These are phyloP conservation scores for Patellifolia procumbens DNA, from an alignment of 179 eudicot genomes.

Conservation along the genomic window DNA sequence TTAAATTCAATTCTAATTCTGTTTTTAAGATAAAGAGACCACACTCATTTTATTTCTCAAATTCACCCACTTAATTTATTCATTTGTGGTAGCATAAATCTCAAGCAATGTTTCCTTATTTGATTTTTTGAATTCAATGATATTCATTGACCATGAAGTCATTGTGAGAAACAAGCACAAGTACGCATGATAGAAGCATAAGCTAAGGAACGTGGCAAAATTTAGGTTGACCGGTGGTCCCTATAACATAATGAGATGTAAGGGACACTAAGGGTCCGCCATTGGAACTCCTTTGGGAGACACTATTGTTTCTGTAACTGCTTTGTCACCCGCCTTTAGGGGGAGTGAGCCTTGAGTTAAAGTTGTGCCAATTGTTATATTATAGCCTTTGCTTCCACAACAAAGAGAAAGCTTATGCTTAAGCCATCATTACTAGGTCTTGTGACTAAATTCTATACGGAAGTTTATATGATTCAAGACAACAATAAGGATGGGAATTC, in stretches of 20 bases:
- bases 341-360: conserved; percentile 17
- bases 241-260: conserved; percentile 29
- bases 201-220: conserved; percentile 6
- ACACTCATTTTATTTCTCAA: no score
- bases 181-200: conserved; percentile 20
- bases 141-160: conserved; percentile 9
- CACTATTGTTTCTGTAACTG: conserved; percentile 25
- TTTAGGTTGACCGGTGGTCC: conserved; percentile 36
- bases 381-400: conserved; percentile 34
- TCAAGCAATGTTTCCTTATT: conserved; percentile 12
- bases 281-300: conserved; percentile 38
- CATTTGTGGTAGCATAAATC: background rate
- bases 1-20: no score
- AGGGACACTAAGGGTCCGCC: conserved; percentile 24
- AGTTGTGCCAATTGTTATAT: conserved; percentile 5
- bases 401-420: conserved; percentile 29
- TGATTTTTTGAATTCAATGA: background rate
- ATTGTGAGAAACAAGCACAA: conserved; percentile 22
- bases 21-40: no score
- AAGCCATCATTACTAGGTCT: conserved; percentile 38
- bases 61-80: no score
- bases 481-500: background rate
- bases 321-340: conserved; percentile 38
- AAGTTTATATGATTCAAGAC: background rate
- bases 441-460: background rate